phyloP scores from a whole-genome alignment of 2,329 filamentous ascomycete genomes.

The Didymella sp. region DNA sequence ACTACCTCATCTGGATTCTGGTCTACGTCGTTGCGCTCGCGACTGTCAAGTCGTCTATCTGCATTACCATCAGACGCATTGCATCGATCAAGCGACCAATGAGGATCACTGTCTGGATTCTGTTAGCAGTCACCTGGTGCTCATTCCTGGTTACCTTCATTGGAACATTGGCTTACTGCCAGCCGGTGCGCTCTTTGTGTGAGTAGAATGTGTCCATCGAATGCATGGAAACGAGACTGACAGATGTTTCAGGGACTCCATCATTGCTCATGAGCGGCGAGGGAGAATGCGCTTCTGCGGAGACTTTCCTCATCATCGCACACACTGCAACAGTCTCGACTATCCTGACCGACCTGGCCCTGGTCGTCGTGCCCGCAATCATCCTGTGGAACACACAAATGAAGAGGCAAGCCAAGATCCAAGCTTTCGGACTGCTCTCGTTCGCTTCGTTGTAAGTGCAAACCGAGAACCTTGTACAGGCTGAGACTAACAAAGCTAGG shows the following conservation, averaged over 20 bases:
- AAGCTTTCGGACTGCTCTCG: slow-evolving; percentile 30
- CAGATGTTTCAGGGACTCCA: slow-evolving; percentile 17
- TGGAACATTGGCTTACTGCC: slow-evolving; percentile 29
- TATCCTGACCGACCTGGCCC: slow-evolving; percentile 29
- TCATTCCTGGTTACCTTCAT: slow-evolving; percentile 34
- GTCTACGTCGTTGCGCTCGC: slow-evolving; percentile 34
- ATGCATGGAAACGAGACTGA: neutral
- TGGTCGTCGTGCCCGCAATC: slow-evolving; percentile 30
- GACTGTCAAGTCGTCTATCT: slow-evolving; percentile 34
- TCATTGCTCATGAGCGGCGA: slow-evolving; percentile 22
- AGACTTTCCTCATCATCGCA: slow-evolving; percentile 31
- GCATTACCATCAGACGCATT: slow-evolving; percentile 34
- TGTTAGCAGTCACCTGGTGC: slow-evolving; percentile 28
- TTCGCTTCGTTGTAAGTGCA: slow-evolving; percentile 32
- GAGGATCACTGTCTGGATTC: slow-evolving; percentile 22
- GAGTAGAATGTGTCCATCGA: neutral
- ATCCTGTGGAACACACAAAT: slow-evolving; percentile 36
- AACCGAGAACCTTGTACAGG: no score
- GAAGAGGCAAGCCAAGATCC: slow-evolving; percentile 29
- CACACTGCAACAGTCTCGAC: slow-evolving; percentile 31
- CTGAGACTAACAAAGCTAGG: no score
- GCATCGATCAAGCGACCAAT: slow-evolving; percentile 29
- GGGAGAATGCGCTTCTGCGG: slow-evolving; percentile 24
- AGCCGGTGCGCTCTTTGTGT: slow-evolving; percentile 24
- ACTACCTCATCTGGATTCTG: slow-evolving; percentile 37